These are phyloP conservation scores for Buxus sempervirens DNA, from an alignment of 164 flowering plant species.

Conservation along the genomic window DNA sequence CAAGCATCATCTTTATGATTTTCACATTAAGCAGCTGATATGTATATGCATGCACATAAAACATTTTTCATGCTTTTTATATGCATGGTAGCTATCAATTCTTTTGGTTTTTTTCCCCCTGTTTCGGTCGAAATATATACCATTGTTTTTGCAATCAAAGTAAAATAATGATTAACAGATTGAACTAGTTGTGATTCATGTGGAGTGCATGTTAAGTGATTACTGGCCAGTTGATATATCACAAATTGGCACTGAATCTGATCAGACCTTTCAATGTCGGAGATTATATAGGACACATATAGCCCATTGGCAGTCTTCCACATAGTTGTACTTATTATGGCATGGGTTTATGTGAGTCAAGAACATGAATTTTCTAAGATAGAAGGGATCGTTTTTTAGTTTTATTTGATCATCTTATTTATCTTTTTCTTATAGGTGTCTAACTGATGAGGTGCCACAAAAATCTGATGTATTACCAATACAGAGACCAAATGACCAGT, in stretches of 20 bases:
- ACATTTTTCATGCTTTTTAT: too few species aligned
- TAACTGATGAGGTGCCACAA: constrained; percentile 26
- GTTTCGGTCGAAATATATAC: too few species aligned
- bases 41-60: too few species aligned
- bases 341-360: neutral
- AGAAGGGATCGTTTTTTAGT: neutral
- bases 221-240: neutral
- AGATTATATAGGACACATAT: neutral
- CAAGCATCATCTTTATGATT: too few species aligned
- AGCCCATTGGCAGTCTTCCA: neutral
- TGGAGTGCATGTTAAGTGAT: neutral
- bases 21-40: too few species aligned
- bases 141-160: too few species aligned
- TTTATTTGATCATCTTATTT: constrained; percentile 6
- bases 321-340: neutral
- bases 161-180: too few species aligned
- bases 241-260: neutral
- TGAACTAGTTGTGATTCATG: too few species aligned
- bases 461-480: constrained; percentile 25
- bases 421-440: constrained; percentile 47
- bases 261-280: neutral
- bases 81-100: too few species aligned
- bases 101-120: too few species aligned
- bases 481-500: constrained; percentile 21
- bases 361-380: neutral